Percentiles rank a stretch among this genome's conserved stretches.
These are phyloP conservation scores for Eutrema salsugineum DNA, from an alignment of 441 rosid genomes.

Conservation along the genomic window DNA sequence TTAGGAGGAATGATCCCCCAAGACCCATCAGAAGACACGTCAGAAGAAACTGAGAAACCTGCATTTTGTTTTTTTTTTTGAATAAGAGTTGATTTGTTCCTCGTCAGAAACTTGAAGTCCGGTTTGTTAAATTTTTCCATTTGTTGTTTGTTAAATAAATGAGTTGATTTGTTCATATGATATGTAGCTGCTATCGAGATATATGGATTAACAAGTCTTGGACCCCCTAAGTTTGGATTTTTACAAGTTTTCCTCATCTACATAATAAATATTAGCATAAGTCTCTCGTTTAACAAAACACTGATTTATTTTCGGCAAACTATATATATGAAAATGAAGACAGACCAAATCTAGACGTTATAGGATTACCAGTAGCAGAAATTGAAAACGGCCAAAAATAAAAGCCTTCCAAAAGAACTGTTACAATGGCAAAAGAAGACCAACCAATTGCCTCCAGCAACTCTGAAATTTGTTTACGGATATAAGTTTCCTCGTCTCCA, in stretches of 20 bases:
- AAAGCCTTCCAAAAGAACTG: neutral
- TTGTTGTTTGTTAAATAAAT: too few relatives aligned
- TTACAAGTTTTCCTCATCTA: neutral
- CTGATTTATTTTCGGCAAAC: neutral
- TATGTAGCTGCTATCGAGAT: neutral
- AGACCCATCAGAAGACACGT: too few relatives aligned
- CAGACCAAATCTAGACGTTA: neutral
- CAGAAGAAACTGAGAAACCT: too few relatives aligned
- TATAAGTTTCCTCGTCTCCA: constrained; percentile 52
- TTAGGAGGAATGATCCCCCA: too few relatives aligned
- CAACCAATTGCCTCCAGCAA: constrained; percentile 69
- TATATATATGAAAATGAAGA: neutral
- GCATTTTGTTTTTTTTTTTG: too few relatives aligned
- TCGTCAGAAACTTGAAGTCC: too few relatives aligned
- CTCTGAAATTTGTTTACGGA: constrained; percentile 50
- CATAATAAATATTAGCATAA: neutral
- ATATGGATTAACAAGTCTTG: constrained; percentile 5
- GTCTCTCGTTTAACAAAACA: neutral
- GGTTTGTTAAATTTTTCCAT: too few relatives aligned
- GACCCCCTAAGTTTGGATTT: neutral
- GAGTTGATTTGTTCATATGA: neutral
- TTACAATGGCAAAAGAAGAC: constrained; percentile 23
- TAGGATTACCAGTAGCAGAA: neutral
- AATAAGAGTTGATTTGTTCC: too few relatives aligned
- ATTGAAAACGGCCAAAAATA: neutral